Evolutionary conservation across 1,139 yeast genomes (phyloP), one percentile per base, ranked within the genome.

Genomic region (Geotrichum candidum): DNA sequence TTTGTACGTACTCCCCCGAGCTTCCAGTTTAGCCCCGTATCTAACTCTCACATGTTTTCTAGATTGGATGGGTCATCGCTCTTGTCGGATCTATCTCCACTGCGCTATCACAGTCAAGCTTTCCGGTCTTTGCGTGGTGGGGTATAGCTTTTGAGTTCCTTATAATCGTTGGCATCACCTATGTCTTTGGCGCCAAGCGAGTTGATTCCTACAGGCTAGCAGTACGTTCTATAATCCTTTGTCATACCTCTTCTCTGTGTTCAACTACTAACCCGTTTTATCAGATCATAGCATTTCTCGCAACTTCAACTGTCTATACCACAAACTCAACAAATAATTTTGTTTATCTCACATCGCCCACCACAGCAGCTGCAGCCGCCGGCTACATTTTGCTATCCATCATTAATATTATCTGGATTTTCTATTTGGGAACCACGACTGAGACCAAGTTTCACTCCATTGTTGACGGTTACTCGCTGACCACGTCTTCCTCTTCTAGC

Each of bases 111-210:
- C 73, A 73, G 54, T 62, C 74, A 4, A 59, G 64, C 55, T 90
- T 86, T 72, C 97, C 97, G 1, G 83, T 85, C 66, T 88, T 94
- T 74, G 83, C 95, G 7, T 94, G 99, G 99, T 94, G 99, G 99
- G 96, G 96, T 2, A 76, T 94, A n/a, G 94, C 88, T 10, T 94
- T 85, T 71, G 85, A 94, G 76, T 78, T 91, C 48, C 67, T 88
- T 50, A 71, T 90, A 51, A 81, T 89, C 38, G 66, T 78, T 9
- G 74, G 82, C 45, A 80, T 91, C 58, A 75, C 86, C 35, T 71
- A 84, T 53, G 77, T 90, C 46, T 88, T 91, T 69, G 80, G 86
- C 62, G 83, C 84, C 69, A 87, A 88, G 73, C 78, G 85, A 59
- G 79, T 90, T 64, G 91, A 88, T 71, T 80, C 84, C 66, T 90